phyloP scores from a whole-genome alignment of 1,139 yeast species.

The Fermentozyma sake region DNA sequence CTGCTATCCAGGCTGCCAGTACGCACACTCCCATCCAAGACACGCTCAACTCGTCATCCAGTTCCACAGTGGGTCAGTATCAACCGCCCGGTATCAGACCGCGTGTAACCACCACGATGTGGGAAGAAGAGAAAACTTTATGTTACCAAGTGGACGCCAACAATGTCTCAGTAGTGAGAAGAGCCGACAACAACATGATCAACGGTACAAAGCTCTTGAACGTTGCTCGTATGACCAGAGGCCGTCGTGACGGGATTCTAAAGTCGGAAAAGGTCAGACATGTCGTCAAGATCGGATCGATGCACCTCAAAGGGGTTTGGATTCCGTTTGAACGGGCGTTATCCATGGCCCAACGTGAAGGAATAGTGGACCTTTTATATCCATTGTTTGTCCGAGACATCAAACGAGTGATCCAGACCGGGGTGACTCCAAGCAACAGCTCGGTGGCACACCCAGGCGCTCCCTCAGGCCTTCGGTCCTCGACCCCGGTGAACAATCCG shows the following conservation, averaged over 20 bases:
- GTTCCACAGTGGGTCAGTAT: constrained; percentile 42
- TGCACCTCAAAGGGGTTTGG: constrained; percentile 98
- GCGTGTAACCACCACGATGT: constrained; percentile 87
- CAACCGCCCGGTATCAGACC: constrained; percentile 64
- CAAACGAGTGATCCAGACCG: constrained; percentile 59
- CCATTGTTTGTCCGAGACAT: constrained; percentile 89
- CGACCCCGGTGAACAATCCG: too few relatives aligned
- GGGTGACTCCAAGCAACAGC: constrained; percentile 45
- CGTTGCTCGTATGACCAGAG: constrained; percentile 94
- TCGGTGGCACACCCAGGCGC: too few relatives aligned
- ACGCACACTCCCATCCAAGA: constrained; percentile 13
- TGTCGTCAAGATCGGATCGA: constrained; percentile 93
- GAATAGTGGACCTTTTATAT: constrained; percentile 77
- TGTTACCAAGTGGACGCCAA: constrained; percentile 96
- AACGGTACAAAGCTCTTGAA: constrained; percentile 90
- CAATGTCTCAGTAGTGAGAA: constrained; percentile 83
- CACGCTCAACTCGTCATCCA: constrained; percentile 14
- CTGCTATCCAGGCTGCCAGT: too few relatives aligned
- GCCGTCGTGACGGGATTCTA: constrained; percentile 89
- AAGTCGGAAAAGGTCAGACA: constrained; percentile 86
- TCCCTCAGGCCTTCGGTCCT: too few relatives aligned
- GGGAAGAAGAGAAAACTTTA: constrained; percentile 95
- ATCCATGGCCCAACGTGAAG: constrained; percentile 86
- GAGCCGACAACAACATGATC: constrained; percentile 92
- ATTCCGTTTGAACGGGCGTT: constrained; percentile 92